Evolutionary conservation across 148 eudicot species (phyloP), one percentile per base, ranked within the genome.

Genomic region (Rheum nobile): DNA sequence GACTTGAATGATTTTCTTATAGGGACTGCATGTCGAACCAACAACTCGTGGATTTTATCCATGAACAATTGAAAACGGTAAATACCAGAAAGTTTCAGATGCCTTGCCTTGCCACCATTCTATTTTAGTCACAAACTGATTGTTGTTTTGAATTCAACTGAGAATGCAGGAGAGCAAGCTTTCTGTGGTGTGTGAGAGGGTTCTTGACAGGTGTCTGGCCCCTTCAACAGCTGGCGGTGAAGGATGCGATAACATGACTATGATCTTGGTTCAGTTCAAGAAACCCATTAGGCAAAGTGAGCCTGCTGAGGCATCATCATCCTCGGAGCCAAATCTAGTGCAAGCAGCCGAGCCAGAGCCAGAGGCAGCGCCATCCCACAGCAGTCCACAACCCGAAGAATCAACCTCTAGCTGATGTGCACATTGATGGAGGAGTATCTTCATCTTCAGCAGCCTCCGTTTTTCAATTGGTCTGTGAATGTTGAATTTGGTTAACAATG

Each of bases 1-100:
- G 43, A 41, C 4, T 17, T 32, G 16, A 14, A 11, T 32, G 41
- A 16, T 32, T 47, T 67, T 69, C 59, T 75, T 81, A 74, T 77
- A 96, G 99, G 99, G 99, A 96, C 81, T 96, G 99, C 88, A 87
- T 96, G 99, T 84, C 97, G 54, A 96, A 94, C 83, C 99, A 96
- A 82, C 97, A 96, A 76, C 90, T 96, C 21, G 99, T 96, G 35
- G 97, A 96, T 77, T 96, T 86, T 65, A 77, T 96, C 65, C 89
- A 79, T 28, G 97, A 96, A 71, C 92, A 92, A 76, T 79, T 96
- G 80, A 86, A 75, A 26, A 72, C 79, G 69, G 97, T 92, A 81
- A 83, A 87, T 80, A 17, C 74, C 26, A 2, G 22, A 57, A 26
- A 72, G 6, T n/a, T 71, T 8, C 9, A 71, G 46, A 21, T 50